A percentile compares a stretch with the other conserved stretches of the same genome.
phyloP scores from a whole-genome alignment of 768 basidiomycete species.

The Tricholomella constricta region DNA sequence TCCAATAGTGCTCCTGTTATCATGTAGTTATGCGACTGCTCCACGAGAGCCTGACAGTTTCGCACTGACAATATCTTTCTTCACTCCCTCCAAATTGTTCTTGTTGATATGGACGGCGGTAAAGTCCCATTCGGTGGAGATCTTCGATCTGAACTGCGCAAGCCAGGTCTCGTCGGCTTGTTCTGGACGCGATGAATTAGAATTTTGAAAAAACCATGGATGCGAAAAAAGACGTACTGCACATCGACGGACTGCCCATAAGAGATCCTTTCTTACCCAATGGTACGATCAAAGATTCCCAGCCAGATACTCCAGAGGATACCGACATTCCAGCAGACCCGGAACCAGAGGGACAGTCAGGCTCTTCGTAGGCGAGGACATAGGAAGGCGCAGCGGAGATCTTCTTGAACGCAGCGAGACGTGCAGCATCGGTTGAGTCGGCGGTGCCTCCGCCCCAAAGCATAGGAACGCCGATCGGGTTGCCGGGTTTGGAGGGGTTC shows the following conservation, averaged over 20 bases:
- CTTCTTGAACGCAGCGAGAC: conserved; percentile 37
- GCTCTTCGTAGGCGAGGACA: conserved; percentile 49
- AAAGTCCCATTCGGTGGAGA: conserved; percentile 45
- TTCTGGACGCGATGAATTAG: conserved; percentile 28
- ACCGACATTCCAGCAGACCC: conserved; percentile 49
- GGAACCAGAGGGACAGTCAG: conserved; percentile 44
- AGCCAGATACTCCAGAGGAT: conserved; percentile 37
- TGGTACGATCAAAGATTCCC: conserved; percentile 46
- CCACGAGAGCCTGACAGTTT: background rate
- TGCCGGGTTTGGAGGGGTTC: conserved; percentile 40
- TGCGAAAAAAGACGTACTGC: conserved; percentile 36
- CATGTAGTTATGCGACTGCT: background rate
- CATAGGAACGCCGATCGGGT: conserved; percentile 45
- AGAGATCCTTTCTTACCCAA: conserved; percentile 41
- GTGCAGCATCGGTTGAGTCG: conserved; percentile 40
- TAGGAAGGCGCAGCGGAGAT: conserved; percentile 36
- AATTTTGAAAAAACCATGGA: background rate
- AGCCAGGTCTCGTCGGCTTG: conserved; percentile 53
- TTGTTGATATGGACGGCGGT: conserved; percentile 53
- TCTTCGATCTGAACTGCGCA: conserved; percentile 36
- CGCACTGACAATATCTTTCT: conserved; percentile 40
- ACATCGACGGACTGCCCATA: conserved; percentile 50
- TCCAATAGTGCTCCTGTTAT: conserved; percentile 42
- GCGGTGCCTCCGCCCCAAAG: conserved; percentile 47
- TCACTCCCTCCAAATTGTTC: conserved; percentile 45